These are phyloP conservation scores for Colletotrichum sp. DNA, from an alignment of 2,329 filamentous ascomycete genomes.

Conservation along the genomic window DNA sequence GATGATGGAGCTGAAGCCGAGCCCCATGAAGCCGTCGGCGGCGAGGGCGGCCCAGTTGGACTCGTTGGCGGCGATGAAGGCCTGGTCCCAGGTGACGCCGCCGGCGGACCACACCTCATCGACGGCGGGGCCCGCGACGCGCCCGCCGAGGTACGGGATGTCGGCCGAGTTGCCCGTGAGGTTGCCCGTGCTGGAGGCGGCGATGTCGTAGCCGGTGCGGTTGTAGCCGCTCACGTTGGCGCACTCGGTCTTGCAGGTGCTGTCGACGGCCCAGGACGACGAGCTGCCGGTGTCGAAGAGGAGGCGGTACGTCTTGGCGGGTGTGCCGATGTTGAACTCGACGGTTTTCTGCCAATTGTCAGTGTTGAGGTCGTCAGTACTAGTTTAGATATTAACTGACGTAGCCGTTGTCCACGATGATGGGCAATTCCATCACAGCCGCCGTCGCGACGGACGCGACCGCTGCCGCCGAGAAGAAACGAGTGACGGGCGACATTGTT, in stretches of 20 bases:
- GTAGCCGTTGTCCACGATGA: constrained; percentile 17
- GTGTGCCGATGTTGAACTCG: constrained; percentile 30
- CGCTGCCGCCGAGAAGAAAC: constrained; percentile 6
- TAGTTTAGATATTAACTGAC: neutral
- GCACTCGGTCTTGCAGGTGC: constrained; percentile 29
- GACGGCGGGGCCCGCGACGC: constrained; percentile 27
- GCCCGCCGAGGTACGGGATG: constrained; percentile 37
- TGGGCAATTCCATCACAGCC: constrained; percentile 19
- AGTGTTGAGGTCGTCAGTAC: fast-evolving
- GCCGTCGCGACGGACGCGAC: constrained; percentile 8
- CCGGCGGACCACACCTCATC: constrained; percentile 29
- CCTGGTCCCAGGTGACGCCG: constrained; percentile 27
- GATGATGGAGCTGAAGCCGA: constrained; percentile 36
- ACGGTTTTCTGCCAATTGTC: neutral
- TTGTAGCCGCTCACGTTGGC: constrained; percentile 28
- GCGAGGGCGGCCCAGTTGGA: constrained; percentile 32
- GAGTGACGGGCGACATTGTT: constrained; percentile 8
- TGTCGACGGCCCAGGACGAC: constrained; percentile 36
- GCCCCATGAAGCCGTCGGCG: constrained; percentile 39
- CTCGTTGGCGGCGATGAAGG: constrained; percentile 34
- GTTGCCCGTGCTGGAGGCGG: constrained; percentile 28
- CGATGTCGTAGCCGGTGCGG: constrained; percentile 31
- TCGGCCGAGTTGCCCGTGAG: constrained; percentile 15
- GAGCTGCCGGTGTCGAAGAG: constrained; percentile 40
- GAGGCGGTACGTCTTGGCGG: constrained; percentile 29